phyloP scores from a whole-genome alignment of 2,329 filamentous ascomycete genomes.

The Fusarium pseudocircinatum region DNA sequence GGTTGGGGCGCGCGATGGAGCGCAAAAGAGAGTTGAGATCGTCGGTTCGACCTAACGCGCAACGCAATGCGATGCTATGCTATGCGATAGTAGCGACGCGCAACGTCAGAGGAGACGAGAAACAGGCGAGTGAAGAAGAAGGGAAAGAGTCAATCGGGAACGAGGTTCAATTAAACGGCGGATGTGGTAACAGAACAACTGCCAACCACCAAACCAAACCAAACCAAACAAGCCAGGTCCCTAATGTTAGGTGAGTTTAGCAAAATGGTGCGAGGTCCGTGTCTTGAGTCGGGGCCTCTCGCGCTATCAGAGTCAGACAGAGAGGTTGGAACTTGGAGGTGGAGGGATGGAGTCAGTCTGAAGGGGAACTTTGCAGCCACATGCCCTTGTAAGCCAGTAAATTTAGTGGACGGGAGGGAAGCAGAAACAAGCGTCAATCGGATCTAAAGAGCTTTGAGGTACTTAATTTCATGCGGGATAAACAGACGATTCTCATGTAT shows the following conservation, averaged over 20 bases:
- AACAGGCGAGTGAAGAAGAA: conserved; percentile 31
- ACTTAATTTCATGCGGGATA: conserved; percentile 15
- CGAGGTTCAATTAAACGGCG: conserved; percentile 31
- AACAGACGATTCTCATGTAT: conserved; percentile 16
- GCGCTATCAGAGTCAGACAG: conserved; percentile 27
- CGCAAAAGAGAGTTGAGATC: conserved; percentile 14
- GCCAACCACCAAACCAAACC: not conserved
- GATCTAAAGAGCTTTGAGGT: conserved; percentile 1
- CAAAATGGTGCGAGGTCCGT: conserved; percentile 39
- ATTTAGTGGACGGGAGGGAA: conserved; percentile 26
- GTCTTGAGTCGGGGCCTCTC: conserved; percentile 41
- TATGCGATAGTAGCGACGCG: conserved; percentile 14
- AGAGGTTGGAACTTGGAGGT: conserved; percentile 5
- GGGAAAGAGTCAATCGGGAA: conserved; percentile 7
- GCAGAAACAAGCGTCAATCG: conserved; percentile 23
- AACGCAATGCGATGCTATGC: not conserved
- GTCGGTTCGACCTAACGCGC: conserved; percentile 19
- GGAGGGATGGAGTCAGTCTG: not conserved
- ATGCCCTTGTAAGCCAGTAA: conserved; percentile 1
- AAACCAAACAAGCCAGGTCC: conserved; percentile 8
- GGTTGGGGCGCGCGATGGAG: conserved; percentile 19
- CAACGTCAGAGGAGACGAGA: conserved; percentile 20
- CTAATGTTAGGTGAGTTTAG: not conserved
- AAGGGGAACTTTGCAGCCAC: conserved; percentile 17
- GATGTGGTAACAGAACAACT: conserved; percentile 1